These are phyloP conservation scores for Cryphonectria parasitica DNA, from an alignment of 2,329 filamentous ascomycete genomes.

Conservation along the genomic window DNA sequence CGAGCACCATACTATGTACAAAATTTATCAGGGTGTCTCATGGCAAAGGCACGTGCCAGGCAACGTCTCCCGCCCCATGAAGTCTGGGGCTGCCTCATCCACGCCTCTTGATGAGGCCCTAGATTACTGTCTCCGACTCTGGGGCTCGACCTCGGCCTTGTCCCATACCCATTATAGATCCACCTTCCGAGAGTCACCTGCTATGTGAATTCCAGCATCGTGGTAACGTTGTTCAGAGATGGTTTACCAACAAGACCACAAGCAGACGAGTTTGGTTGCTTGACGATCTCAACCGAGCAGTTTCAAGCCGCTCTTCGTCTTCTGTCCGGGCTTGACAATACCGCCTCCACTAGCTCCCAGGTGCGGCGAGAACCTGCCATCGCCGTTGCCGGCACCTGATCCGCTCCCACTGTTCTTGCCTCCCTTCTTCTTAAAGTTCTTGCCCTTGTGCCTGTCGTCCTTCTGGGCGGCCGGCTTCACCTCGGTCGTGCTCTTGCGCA, in stretches of 20 bases:
- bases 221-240: neutral
- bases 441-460: slow-evolving; percentile 60
- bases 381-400: slow-evolving; percentile 32
- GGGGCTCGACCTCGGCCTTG: neutral
- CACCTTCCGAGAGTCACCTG: neutral
- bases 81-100: neutral
- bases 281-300: slow-evolving; percentile 55
- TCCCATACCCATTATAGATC: neutral
- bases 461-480: slow-evolving; percentile 77
- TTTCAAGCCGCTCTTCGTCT: slow-evolving; percentile 69
- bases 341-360: slow-evolving; percentile 56
- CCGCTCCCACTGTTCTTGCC: slow-evolving; percentile 42
- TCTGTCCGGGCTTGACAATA: slow-evolving; percentile 65
- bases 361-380: slow-evolving; percentile 51
- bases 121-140: neutral
- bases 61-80: neutral
- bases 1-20: neutral
- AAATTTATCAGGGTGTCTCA: neutral
- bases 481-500: slow-evolving; percentile 89
- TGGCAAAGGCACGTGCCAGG: too few species aligned
- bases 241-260: neutral
- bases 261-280: neutral
- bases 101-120: neutral
- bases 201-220: neutral
- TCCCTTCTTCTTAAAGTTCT: slow-evolving; percentile 49